Evolutionary conservation across 2,329 filamentous ascomycete species (phyloP).

Genomic region (Alternaria sp.): DNA sequence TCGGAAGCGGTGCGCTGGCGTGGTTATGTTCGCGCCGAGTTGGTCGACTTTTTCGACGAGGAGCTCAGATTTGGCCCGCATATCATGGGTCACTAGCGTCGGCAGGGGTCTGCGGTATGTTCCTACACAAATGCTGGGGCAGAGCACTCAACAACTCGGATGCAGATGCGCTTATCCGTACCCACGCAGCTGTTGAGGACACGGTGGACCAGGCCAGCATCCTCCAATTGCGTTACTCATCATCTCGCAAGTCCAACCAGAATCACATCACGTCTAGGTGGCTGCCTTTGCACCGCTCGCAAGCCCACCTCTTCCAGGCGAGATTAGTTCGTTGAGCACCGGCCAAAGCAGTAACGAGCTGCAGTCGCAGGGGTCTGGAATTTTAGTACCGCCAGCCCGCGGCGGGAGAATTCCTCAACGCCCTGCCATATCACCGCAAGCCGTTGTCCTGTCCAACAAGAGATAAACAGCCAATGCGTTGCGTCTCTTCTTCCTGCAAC

Average conservation of each 20-base stretch:
- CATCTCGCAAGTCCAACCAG: constrained; percentile 24
- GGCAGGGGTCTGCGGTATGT: constrained; percentile 19
- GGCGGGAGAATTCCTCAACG: constrained; percentile 47
- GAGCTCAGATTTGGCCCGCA: constrained; percentile 19
- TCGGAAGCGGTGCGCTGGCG: constrained; percentile 30
- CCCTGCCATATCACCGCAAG: constrained; percentile 20
- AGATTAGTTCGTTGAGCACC: constrained; percentile 38
- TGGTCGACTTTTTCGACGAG: constrained; percentile 38
- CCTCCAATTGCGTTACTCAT: constrained; percentile 9
- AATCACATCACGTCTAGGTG: constrained; percentile 1
- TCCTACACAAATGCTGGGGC: constrained; percentile 15
- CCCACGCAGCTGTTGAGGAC: constrained; percentile 27
- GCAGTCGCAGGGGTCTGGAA: constrained; percentile 38
- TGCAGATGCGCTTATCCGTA: background rate
- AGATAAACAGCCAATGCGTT: constrained; percentile 47
- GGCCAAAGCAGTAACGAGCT: constrained; percentile 35
- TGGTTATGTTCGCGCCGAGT: constrained; percentile 29
- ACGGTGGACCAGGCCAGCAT: constrained; percentile 2
- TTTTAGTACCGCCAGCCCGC: constrained; percentile 39
- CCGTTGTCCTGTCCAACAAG: constrained; percentile 31
- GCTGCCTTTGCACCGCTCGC: constrained; percentile 16
- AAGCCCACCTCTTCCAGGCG: constrained; percentile 29
- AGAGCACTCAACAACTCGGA: constrained; percentile 14
- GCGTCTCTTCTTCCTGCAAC: constrained; percentile 31
- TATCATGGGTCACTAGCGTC: constrained; percentile 24